Evolutionary conservation across 106 monocot genomes (phyloP).

Genomic region (Posidonia australis): DNA sequence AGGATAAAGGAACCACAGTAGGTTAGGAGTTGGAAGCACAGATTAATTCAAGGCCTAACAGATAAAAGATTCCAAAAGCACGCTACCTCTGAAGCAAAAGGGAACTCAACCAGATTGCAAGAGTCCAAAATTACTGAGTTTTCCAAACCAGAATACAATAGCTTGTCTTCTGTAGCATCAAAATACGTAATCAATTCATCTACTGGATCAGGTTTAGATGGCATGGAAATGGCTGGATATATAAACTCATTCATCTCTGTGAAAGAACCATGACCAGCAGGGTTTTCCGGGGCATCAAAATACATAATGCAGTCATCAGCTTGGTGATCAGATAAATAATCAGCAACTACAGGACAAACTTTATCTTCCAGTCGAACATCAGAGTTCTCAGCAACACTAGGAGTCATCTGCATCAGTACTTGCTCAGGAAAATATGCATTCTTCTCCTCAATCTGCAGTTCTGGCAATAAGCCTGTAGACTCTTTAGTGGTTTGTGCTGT

Average conservation of each 20-base stretch:
- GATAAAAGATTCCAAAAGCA: not conserved
- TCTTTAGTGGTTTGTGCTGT: not conserved
- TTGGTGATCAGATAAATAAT: not conserved
- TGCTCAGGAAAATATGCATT: slow-evolving; percentile 1
- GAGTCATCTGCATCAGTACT: not conserved
- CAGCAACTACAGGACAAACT: not conserved
- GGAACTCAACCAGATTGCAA: not conserved
- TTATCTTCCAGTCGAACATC: not conserved
- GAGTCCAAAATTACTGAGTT: not conserved
- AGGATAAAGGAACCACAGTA: too few species aligned
- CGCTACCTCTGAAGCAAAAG: slow-evolving; percentile 1
- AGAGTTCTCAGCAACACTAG: not conserved
- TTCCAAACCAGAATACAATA: not conserved
- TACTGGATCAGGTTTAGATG: slow-evolving; percentile 7
- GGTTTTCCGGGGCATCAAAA: slow-evolving; percentile 2
- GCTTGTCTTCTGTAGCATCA: slow-evolving; percentile 11
- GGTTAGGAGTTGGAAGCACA: too few species aligned
- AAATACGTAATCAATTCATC: slow-evolving; percentile 14
- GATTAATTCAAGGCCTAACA: not conserved
- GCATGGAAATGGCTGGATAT: not conserved
- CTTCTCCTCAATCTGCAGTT: not conserved
- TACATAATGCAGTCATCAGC: not conserved
- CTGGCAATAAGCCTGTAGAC: not conserved
- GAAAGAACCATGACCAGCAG: not conserved
- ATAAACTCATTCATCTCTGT: not conserved